These are phyloP conservation scores for Avena atlantica DNA, from an alignment of 176 grass and related monocot genomes.

Conservation along the genomic window DNA sequence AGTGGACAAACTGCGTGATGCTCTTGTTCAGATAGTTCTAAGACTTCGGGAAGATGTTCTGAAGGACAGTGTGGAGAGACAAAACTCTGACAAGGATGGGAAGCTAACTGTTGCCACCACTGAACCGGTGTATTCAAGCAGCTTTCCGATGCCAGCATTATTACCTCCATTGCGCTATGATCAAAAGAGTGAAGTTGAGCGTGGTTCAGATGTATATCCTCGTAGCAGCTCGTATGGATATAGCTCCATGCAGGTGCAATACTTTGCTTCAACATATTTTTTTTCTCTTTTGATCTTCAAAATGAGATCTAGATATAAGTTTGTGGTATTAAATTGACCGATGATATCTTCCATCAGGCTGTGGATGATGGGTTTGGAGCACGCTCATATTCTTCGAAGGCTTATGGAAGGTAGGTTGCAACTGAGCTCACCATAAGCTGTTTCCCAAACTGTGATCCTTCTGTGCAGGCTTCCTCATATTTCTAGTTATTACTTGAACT, in stretches of 20 bases:
- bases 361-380: slow-evolving; percentile 61
- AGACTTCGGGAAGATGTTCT: slow-evolving; percentile 93
- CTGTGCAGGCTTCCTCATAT: not conserved
- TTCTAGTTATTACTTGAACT: not conserved
- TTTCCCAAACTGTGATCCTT: slow-evolving; percentile 17
- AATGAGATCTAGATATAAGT: slow-evolving; percentile 21
- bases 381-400: slow-evolving; percentile 69
- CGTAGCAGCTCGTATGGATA: slow-evolving; percentile 70
- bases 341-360: slow-evolving; percentile 52
- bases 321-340: slow-evolving; percentile 1
- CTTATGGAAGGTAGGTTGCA: slow-evolving; percentile 69
- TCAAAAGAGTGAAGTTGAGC: slow-evolving; percentile 68
- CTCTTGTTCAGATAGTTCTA: slow-evolving; percentile 87
- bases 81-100: slow-evolving; percentile 74
- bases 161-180: slow-evolving; percentile 76
- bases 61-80: slow-evolving; percentile 74
- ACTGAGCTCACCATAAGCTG: slow-evolving; percentile 30
- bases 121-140: slow-evolving; percentile 67
- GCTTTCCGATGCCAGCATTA: slow-evolving; percentile 58
- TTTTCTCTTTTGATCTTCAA: slow-evolving; percentile 22
- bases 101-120: slow-evolving; percentile 45
- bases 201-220: slow-evolving; percentile 56
- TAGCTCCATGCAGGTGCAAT: slow-evolving; percentile 70
- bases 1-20: slow-evolving; percentile 81
- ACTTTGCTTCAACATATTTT: slow-evolving; percentile 31